A percentile compares a stretch with the other conserved stretches of the same genome.
Evolutionary conservation across 2,329 filamentous ascomycete species (phyloP).

Genomic region (Botrytis fragariae): DNA sequence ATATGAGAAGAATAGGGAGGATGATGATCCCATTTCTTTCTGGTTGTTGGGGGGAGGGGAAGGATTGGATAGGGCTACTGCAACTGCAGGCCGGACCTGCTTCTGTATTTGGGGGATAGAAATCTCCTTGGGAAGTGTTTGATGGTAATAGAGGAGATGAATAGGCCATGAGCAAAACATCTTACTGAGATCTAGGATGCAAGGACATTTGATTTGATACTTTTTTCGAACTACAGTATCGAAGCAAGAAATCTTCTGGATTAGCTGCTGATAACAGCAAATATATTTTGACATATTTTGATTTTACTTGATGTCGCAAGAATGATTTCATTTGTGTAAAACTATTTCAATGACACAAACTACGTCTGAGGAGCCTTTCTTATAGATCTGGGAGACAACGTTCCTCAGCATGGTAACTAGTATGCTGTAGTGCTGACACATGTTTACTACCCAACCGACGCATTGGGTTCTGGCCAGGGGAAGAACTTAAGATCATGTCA

Average conservation of each 20-base stretch:
- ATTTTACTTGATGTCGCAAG: background rate
- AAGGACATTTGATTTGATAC: background rate
- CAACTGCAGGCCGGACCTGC: background rate
- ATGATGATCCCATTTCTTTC: background rate
- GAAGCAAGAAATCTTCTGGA: background rate
- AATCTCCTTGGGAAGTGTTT: no score
- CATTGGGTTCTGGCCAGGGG: no score
- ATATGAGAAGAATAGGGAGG: rapidly evolving
- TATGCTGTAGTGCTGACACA: background rate
- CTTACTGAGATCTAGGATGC: background rate
- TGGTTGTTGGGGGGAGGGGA: background rate
- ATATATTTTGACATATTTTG: background rate
- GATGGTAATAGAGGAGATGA: rapidly evolving
- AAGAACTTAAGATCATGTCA: background rate
- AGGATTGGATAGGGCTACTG: background rate
- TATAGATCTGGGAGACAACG: background rate
- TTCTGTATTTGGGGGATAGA: background rate
- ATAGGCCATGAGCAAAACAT: background rate
- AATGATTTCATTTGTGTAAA: background rate
- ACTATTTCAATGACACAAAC: background rate
- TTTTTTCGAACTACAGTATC: background rate
- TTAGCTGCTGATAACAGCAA: background rate
- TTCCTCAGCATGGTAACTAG: background rate
- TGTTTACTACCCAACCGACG: no score
- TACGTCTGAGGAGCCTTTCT: background rate